A percentile compares a stretch with the other conserved stretches of the same genome.
Evolutionary conservation across 306 rosid genomes (phyloP).

Genomic region (Corylus heterophylla): DNA sequence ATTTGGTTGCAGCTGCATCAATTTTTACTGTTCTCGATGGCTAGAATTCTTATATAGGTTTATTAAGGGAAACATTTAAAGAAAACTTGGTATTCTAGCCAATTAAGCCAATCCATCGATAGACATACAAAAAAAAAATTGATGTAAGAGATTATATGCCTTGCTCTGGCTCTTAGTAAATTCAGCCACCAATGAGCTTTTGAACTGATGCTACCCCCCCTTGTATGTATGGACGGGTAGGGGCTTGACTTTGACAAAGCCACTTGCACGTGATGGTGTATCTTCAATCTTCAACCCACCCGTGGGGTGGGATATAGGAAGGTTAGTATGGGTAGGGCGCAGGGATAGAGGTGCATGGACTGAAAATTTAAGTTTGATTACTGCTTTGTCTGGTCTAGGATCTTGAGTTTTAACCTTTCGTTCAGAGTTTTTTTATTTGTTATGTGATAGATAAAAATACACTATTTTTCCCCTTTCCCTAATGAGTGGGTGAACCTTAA

Average conservation of each 20-base stretch:
- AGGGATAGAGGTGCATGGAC: not conserved
- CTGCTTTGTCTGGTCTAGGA: not conserved
- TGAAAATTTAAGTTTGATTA: not conserved
- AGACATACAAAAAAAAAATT: not conserved
- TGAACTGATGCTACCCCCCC: not conserved
- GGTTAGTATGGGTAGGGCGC: not conserved
- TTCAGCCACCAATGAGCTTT: not conserved
- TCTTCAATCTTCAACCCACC: not conserved
- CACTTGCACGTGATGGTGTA: not conserved
- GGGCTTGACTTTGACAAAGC: not conserved
- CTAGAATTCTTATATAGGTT: not conserved
- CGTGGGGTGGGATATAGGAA: not conserved
- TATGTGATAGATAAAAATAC: not conserved
- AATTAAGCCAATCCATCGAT: not conserved
- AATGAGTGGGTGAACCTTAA: not conserved
- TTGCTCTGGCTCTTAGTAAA: not conserved
- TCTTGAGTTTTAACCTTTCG: not conserved
- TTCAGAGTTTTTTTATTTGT: not conserved
- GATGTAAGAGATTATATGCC: not conserved
- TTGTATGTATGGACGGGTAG: not conserved
- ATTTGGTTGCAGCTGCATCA: not conserved
- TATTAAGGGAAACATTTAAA: not conserved
- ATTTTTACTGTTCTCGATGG: not conserved
- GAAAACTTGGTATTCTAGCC: not conserved
- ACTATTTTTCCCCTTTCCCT: not conserved